A percentile compares a stretch with the other conserved stretches of the same genome.
Evolutionary conservation across 2,329 filamentous ascomycete genomes (phyloP).

Genomic region (Acrocalymma vagum): DNA sequence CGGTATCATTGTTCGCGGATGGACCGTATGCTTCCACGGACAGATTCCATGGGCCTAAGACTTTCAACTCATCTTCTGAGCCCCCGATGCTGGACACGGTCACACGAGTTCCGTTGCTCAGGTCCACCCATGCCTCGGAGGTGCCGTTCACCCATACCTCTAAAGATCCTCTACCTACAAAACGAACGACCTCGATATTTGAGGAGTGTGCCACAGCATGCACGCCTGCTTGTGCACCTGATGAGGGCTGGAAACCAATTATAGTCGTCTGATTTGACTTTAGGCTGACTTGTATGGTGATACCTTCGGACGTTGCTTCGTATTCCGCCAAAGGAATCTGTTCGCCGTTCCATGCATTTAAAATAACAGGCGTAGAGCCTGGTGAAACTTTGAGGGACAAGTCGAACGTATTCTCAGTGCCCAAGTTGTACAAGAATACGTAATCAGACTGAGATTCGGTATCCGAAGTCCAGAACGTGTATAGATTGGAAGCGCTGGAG

Average conservation of each 20-base stretch:
- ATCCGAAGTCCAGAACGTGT: slow-evolving; percentile 2
- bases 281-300: not conserved
- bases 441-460: not conserved
- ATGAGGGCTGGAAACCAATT: not conserved
- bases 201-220: too few relatives aligned
- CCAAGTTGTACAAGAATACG: slow-evolving; percentile 1
- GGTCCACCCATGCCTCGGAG: slow-evolving; percentile 1
- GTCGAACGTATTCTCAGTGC: not conserved
- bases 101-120: not conserved
- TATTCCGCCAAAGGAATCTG: not conserved
- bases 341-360: not conserved
- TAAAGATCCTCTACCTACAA: too few relatives aligned
- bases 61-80: too few relatives aligned
- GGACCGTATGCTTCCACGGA: not conserved
- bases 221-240: too few relatives aligned
- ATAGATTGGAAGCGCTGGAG: slow-evolving; percentile 2
- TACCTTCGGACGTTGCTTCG: not conserved
- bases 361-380: not conserved
- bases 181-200: too few relatives aligned
- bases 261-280: not conserved
- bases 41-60: not conserved
- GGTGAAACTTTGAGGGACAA: not conserved
- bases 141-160: not conserved
- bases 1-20: slow-evolving; percentile 1
- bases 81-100: not conserved